phyloP scores from a whole-genome alignment of 2,329 filamentous ascomycete genomes.

The Ophiosphaerella korrae region DNA sequence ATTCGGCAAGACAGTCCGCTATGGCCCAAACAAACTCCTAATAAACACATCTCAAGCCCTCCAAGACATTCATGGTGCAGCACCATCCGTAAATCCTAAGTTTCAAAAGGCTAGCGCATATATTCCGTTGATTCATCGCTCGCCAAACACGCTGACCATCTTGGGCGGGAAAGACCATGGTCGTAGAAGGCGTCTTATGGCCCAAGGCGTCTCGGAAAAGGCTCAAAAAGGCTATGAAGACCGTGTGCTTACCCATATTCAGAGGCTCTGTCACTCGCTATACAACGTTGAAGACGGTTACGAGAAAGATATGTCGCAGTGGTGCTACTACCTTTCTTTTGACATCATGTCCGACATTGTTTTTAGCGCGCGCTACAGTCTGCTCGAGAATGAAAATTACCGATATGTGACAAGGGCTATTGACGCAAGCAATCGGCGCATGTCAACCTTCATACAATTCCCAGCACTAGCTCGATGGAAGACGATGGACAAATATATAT shows the following conservation, averaged over 20 bases:
- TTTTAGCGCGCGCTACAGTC: constrained; percentile 39
- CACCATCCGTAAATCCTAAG: background rate
- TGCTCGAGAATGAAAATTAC: constrained; percentile 37
- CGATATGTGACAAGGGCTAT: constrained; percentile 44
- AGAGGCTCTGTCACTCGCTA: background rate
- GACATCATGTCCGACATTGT: constrained; percentile 14
- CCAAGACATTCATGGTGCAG: background rate
- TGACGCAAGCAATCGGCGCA: constrained; percentile 43
- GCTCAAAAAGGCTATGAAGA: constrained; percentile 5
- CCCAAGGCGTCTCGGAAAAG: constrained; percentile 6
- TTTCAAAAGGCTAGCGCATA: constrained; percentile 8
- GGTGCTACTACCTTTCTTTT: constrained; percentile 36
- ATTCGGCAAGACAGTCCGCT: constrained; percentile 13
- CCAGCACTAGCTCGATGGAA: constrained; percentile 26
- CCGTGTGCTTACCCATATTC: constrained; percentile 1
- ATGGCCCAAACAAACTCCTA: constrained; percentile 2
- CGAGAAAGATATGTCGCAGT: constrained; percentile 47
- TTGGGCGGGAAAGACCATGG: constrained; percentile 7
- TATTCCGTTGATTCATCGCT: constrained; percentile 12
- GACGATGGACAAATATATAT: constrained; percentile 42
- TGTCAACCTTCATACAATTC: constrained; percentile 33
- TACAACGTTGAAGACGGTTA: background rate
- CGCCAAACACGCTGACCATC: constrained; percentile 14
- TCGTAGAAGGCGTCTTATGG: constrained; percentile 10
- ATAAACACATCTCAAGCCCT: constrained; percentile 4